phyloP scores from a whole-genome alignment of 805 yeast genomes.

The Kuraishia ogatae region DNA sequence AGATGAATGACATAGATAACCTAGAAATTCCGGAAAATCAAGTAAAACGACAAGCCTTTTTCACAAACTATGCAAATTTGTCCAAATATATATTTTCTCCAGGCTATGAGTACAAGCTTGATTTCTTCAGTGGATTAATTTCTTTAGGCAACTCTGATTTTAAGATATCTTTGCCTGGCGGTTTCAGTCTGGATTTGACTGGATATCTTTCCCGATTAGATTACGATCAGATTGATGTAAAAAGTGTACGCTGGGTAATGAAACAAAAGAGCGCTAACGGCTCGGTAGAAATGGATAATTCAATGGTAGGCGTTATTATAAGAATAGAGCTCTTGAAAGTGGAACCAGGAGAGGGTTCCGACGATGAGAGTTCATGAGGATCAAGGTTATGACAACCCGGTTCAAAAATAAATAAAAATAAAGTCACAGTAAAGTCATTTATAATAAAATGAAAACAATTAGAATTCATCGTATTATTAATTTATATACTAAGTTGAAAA shows the following conservation, averaged over 20 bases:
- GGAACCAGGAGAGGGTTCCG: background rate
- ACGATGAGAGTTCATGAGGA: too few species aligned
- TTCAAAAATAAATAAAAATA: too few species aligned
- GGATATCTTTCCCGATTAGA: constrained; percentile 2
- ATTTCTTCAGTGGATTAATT: constrained; percentile 6
- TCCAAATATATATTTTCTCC: constrained; percentile 27
- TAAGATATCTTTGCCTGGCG: constrained; percentile 7
- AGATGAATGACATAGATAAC: constrained; percentile 11
- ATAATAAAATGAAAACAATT: too few species aligned
- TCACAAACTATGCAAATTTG: constrained; percentile 29
- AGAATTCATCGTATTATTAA: too few species aligned
- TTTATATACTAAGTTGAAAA: too few species aligned
- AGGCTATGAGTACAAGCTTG: constrained; percentile 4
- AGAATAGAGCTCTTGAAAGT: background rate
- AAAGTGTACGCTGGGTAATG: background rate
- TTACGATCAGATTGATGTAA: background rate
- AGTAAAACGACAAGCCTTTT: constrained; percentile 33
- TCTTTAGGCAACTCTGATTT: constrained; percentile 7
- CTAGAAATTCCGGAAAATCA: constrained; percentile 24
- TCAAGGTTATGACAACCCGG: too few species aligned
- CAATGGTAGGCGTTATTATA: background rate
- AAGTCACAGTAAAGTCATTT: too few species aligned
- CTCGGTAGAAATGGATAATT: background rate
- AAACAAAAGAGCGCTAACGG: background rate
- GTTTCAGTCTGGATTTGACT: constrained; percentile 7